Conservation (phyloP, 2,329 filamentous ascomycete genomes). For the Calonectria hawksworthii region DNA sequence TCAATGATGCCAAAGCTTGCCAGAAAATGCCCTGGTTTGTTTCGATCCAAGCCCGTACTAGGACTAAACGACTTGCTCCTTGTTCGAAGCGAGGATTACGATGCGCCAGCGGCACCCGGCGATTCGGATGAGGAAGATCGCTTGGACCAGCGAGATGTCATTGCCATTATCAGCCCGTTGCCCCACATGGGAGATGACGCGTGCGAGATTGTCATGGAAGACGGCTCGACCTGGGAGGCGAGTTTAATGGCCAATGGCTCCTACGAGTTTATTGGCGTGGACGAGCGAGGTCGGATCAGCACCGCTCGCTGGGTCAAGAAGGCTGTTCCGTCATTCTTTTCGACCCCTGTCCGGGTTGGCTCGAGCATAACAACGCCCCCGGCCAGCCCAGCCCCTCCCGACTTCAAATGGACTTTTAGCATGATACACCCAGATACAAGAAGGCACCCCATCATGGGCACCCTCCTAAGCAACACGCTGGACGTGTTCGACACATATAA, state of each 20-base stretch:
- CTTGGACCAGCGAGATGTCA: constrained; percentile 65
- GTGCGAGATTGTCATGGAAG: constrained; percentile 76
- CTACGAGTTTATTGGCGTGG: constrained; percentile 75
- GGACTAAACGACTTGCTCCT: constrained; percentile 79
- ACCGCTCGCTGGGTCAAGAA: constrained; percentile 80
- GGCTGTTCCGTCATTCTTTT: constrained; percentile 39
- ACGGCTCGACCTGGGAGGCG: constrained; percentile 72
- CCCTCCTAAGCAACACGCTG: constrained; percentile 73
- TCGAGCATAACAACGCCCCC: constrained; percentile 42
- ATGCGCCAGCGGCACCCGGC: constrained; percentile 41
- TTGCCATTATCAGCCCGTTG: constrained; percentile 78
- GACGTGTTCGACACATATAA: constrained; percentile 79
- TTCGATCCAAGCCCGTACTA: constrained; percentile 73
- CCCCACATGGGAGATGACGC: constrained; percentile 63
- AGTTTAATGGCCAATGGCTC: constrained; percentile 67
- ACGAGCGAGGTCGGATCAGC: constrained; percentile 68
- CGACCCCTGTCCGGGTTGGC: constrained; percentile 28
- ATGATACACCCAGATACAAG: constrained; percentile 78
- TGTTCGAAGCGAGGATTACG: constrained; percentile 78
- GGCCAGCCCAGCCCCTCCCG: constrained; percentile 47
- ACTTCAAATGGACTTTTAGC: constrained; percentile 80
- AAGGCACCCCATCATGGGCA: constrained; percentile 82
- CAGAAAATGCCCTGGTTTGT: constrained; percentile 74
- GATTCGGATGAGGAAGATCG: constrained; percentile 60
- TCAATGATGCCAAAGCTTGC: constrained; percentile 71